Evolutionary conservation across 768 basidiomycete genomes (phyloP).

Genomic region (Hygrophoropsis aurantiaca): DNA sequence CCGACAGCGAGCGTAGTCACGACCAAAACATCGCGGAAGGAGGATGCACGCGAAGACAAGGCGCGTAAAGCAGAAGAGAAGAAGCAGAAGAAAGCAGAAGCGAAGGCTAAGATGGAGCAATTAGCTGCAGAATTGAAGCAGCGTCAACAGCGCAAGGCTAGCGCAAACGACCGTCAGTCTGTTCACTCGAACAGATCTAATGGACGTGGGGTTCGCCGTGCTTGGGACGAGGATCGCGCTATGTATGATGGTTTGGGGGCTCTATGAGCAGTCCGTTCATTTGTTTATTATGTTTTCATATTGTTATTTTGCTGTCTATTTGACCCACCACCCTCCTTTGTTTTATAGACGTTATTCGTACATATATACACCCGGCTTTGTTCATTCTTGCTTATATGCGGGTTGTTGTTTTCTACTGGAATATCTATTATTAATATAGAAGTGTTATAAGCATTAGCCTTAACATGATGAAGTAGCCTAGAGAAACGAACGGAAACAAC

Average conservation of each 20-base stretch:
- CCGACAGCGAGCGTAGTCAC: conserved; percentile 14
- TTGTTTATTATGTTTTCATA: not conserved
- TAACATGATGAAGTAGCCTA: too few relatives aligned
- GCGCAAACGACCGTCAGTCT: conserved; percentile 31
- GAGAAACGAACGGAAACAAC: too few relatives aligned
- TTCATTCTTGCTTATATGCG: conserved; percentile 9
- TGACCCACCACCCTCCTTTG: conserved; percentile 16
- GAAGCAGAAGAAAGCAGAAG: conserved; percentile 40
- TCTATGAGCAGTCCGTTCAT: conserved; percentile 13
- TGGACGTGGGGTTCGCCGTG: conserved; percentile 16
- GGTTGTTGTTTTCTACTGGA: conserved; percentile 8
- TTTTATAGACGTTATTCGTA: conserved; percentile 16
- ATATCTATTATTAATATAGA: conserved; percentile 29
- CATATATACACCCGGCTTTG: conserved; percentile 10
- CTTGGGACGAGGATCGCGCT: conserved; percentile 20
- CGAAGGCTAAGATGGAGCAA: conserved; percentile 38
- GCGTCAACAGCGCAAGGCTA: conserved; percentile 29
- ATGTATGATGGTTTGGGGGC: conserved; percentile 33
- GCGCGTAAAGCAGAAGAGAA: conserved; percentile 43
- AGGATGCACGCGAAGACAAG: conserved; percentile 41
- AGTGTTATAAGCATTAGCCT: not conserved
- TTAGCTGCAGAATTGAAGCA: conserved; percentile 47
- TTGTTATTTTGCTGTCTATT: conserved; percentile 8
- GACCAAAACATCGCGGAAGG: conserved; percentile 15
- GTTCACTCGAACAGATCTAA: conserved; percentile 23